Evolutionary conservation across 176 grass and related monocot species (phyloP).

Genomic region (Juncus inflexus): DNA sequence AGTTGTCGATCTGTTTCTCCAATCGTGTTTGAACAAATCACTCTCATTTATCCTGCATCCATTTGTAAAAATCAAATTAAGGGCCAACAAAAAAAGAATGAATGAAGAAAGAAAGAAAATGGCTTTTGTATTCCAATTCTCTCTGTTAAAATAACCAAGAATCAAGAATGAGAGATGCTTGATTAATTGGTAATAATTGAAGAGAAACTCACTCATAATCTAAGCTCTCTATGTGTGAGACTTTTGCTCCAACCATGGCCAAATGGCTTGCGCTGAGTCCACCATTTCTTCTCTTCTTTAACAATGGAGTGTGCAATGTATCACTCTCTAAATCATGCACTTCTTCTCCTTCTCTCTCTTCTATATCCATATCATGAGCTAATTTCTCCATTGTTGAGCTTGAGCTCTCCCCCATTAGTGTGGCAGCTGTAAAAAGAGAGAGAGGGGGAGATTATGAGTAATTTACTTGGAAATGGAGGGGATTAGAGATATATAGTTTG

Average conservation of each 20-base stretch:
- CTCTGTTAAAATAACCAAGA: no score
- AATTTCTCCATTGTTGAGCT: constrained; percentile 9
- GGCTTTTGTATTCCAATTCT: background rate
- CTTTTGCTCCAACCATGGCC: constrained; percentile 88
- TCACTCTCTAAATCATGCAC: constrained; percentile 33
- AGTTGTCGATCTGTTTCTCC: constrained; percentile 75
- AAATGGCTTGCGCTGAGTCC: constrained; percentile 67
- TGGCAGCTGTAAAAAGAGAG: background rate
- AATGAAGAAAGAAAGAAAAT: constrained; percentile 15
- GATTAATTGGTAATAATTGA: constrained; percentile 1
- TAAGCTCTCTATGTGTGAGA: constrained; percentile 95
- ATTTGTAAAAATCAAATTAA: background rate
- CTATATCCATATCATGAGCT: background rate
- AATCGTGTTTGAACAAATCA: constrained; percentile 94
- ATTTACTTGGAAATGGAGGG: constrained; percentile 5
- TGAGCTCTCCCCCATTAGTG: constrained; percentile 28
- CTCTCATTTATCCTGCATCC: constrained; percentile 81
- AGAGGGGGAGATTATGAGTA: background rate
- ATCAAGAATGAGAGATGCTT: background rate
- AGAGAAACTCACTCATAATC: constrained; percentile 73
- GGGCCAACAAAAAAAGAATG: background rate
- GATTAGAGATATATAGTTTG: constrained; percentile 4
- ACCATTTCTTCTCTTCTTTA: constrained; percentile 40
- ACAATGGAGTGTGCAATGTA: constrained; percentile 52
- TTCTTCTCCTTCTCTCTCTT: constrained; percentile 18